Base-by-base conservation (phyloP, 208 protist genomes). In the Acanthamoeba triangularis region DNA sequence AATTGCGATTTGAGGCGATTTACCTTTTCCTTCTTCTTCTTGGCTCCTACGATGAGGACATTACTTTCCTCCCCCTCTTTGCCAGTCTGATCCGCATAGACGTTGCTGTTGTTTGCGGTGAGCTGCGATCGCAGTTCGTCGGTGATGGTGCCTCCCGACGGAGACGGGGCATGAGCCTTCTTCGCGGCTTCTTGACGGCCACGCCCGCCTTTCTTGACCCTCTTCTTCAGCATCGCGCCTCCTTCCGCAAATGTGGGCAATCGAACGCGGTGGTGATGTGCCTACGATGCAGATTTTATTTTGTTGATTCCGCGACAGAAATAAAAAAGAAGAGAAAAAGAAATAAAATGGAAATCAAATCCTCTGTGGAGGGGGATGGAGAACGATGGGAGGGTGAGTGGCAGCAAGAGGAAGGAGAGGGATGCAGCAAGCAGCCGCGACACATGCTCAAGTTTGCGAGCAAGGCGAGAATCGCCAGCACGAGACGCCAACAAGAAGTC, bases 21-120 rank as follows among this genome's bases (percentile, higher is more conserved):
- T 63, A 88, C 80, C 80, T 88, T 88, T 7, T n/a, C 49, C 13
- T 88, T 88, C 52, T 88, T 63, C 80, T 88, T 56, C 52, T 88
- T 88, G 80, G 30, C 80, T 11, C 20, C 80, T 8, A 88, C 80
- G 30, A 88, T 88, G 2, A 88, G 80, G 1, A 88, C 80, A n/a
- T 88, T 88, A 28, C 80, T 88, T 63, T 88, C 80, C 4, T 88
- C 80, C 28, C 44, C 74, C 23, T 44, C 52, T 20, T 28, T 14
- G 49, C 33, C n/a, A 13, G 25, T 18, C 76, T 54, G 52, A 6
- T 16, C 80, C n/a, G 80, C 80, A 88, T 88, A 88, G 49, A 30
- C 80, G n/a, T 56, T 88, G 52, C 49, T 88, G 80, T 33, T 63
- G 52, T 63, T 59, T 11, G 80, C 80, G 28, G 23, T 63, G 30